phyloP scores from a whole-genome alignment of 345 rosid genomes.

The Acer campestre region DNA sequence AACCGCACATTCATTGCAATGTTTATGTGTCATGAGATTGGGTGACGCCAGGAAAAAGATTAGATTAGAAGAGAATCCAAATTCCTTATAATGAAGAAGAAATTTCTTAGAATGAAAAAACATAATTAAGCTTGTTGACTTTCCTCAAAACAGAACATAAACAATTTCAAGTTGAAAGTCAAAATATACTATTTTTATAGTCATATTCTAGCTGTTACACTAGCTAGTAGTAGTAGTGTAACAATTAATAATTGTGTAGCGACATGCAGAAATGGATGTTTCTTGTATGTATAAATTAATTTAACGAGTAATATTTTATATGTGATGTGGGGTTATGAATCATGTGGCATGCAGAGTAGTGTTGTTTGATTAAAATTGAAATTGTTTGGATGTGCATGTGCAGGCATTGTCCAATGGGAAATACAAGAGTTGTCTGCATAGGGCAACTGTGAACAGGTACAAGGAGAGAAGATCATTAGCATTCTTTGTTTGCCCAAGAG shows the following conservation, averaged over 20 bases:
- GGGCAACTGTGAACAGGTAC: slow-evolving; percentile 48
- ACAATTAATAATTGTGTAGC: background rate
- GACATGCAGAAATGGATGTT: slow-evolving; percentile 8
- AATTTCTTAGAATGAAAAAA: too few species aligned
- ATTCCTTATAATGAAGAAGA: too few species aligned
- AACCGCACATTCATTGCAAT: too few species aligned
- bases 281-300: background rate
- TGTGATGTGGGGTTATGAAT: background rate
- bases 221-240: background rate
- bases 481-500: slow-evolving; percentile 48
- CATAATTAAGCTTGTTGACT: background rate
- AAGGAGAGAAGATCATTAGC: slow-evolving; percentile 44
- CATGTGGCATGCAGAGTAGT: background rate
- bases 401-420: slow-evolving; percentile 55
- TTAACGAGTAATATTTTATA: background rate
- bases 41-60: too few species aligned
- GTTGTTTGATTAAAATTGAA: background rate
- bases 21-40: too few species aligned
- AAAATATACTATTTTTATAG: background rate
- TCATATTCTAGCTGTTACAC: too few species aligned
- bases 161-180: background rate
- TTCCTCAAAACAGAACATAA: background rate
- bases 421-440: slow-evolving; percentile 48
- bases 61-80: too few species aligned
- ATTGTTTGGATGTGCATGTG: background rate